A percentile compares a stretch with the other conserved stretches of the same genome.
Evolutionary conservation across 2,329 filamentous ascomycete species (phyloP).

Genomic region (Exophiala calicioides): DNA sequence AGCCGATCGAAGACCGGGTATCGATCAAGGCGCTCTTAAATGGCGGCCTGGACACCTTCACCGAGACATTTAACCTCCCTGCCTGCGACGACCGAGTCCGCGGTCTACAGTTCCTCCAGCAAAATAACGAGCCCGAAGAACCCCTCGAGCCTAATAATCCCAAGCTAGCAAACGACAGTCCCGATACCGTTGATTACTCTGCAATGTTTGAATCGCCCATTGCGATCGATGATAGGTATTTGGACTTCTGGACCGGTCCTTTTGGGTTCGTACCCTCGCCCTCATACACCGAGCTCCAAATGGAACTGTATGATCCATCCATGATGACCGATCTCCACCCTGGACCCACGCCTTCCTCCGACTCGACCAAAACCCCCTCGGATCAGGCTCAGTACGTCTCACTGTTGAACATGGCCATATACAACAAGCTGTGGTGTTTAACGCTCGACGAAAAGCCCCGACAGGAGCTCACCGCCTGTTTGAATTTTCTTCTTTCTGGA

Average conservation of each 20-base stretch:
- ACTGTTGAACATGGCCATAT: slow-evolving; percentile 43
- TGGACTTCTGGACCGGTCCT: slow-evolving; percentile 26
- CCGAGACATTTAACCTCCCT: slow-evolving; percentile 47
- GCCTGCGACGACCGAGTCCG: slow-evolving; percentile 41
- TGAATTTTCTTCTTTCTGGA: slow-evolving; percentile 45
- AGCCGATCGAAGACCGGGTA: slow-evolving; percentile 40
- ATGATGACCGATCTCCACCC: slow-evolving; percentile 5
- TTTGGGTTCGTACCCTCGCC: slow-evolving; percentile 22
- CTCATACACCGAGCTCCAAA: slow-evolving; percentile 19
- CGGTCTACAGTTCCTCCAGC: slow-evolving; percentile 41
- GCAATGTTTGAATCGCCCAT: slow-evolving; percentile 21
- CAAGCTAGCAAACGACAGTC: slow-evolving; percentile 3
- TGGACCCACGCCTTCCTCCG: slow-evolving; percentile 14
- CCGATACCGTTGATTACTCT: slow-evolving; percentile 16
- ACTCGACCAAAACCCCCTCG: slow-evolving; percentile 7
- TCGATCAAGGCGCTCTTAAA: slow-evolving; percentile 52
- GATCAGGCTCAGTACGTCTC: slow-evolving; percentile 36
- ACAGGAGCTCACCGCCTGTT: slow-evolving; percentile 41
- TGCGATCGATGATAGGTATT: slow-evolving; percentile 20
- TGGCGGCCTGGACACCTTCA: slow-evolving; percentile 49
- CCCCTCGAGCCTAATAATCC: slow-evolving; percentile 1
- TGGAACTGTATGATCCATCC: slow-evolving; percentile 20
- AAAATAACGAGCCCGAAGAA: slow-evolving; percentile 29
- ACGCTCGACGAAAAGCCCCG: slow-evolving; percentile 41
- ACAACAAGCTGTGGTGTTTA: slow-evolving; percentile 42